These are phyloP conservation scores for Mucuna pruriens DNA, from an alignment of 306 rosid genomes.

Conservation along the genomic window DNA sequence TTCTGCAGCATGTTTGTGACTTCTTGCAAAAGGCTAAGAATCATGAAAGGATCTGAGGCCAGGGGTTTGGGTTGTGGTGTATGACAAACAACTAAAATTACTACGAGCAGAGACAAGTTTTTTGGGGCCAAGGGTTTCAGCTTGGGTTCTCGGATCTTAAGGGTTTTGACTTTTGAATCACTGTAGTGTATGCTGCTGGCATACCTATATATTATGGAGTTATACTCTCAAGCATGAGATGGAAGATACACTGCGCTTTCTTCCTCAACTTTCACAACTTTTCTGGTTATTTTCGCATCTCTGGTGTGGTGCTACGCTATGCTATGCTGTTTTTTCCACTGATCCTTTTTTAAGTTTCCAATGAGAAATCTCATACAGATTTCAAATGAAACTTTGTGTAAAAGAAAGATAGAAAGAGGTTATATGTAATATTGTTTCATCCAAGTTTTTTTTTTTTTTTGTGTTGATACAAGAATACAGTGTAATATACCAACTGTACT, in stretches of 20 bases:
- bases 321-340: constrained; percentile 36
- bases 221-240: constrained; percentile 36
- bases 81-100: constrained; percentile 38
- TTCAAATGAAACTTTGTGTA: constrained; percentile 34
- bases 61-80: constrained; percentile 82
- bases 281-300: constrained; percentile 46
- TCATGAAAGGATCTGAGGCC: constrained; percentile 92
- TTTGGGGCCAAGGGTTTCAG: constrained; percentile 49
- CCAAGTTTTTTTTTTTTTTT: constrained; percentile 28
- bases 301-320: constrained; percentile 37
- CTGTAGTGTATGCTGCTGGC: constrained; percentile 39
- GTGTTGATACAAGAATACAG: constrained; percentile 36
- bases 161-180: constrained; percentile 34
- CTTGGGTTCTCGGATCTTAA: constrained; percentile 67
- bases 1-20: constrained; percentile 79
- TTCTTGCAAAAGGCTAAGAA: constrained; percentile 88
- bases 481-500: constrained; percentile 36
- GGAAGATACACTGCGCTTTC: constrained; percentile 42
- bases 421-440: constrained; percentile 23
- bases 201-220: constrained; percentile 38
- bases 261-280: constrained; percentile 41
- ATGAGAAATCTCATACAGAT: constrained; percentile 38
- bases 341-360: constrained; percentile 32
- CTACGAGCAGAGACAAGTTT: constrained; percentile 1
- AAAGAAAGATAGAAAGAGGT: constrained; percentile 24